These are phyloP conservation scores for Carallia brachiata DNA, from an alignment of 345 rosid genomes.

Conservation along the genomic window DNA sequence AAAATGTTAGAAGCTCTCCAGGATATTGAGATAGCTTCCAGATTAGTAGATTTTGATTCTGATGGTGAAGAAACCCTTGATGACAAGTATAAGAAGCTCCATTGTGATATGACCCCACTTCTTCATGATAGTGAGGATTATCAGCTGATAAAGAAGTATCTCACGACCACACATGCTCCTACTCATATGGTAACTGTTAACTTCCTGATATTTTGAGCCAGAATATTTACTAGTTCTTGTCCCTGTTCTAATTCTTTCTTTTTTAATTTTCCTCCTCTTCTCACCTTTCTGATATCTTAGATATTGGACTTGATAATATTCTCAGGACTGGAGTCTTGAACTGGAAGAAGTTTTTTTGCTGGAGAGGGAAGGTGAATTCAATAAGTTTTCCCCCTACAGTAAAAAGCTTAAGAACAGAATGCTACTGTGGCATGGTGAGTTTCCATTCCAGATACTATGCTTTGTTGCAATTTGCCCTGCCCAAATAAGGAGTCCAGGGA, in stretches of 20 bases:
- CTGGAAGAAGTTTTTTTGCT: constrained; percentile 88
- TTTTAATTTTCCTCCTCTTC: not conserved
- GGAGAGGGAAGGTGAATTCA: constrained; percentile 87
- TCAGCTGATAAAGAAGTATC: constrained; percentile 71
- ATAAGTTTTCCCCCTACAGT: constrained; percentile 70
- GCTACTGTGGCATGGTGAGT: constrained; percentile 94
- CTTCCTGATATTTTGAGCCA: not conserved
- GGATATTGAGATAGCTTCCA: constrained; percentile 95
- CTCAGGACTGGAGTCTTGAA: constrained; percentile 86
- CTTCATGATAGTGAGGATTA: constrained; percentile 82
- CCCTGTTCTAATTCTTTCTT: not conserved
- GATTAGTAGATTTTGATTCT: constrained; percentile 89
- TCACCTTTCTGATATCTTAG: not conserved
- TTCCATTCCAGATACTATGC: not conserved
- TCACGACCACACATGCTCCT: constrained; percentile 82
- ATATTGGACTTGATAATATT: constrained; percentile 16
- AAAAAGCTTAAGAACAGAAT: constrained; percentile 73
- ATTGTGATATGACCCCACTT: constrained; percentile 66
- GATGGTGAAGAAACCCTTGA: constrained; percentile 75
- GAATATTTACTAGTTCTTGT: not conserved
- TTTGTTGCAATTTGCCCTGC: not conserved
- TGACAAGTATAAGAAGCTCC: constrained; percentile 74
- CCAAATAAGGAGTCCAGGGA: not conserved
- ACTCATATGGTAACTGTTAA: constrained; percentile 68
- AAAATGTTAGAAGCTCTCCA: constrained; percentile 98